A percentile compares a stretch with the other conserved stretches of the same genome.
Evolutionary conservation across 2,329 filamentous ascomycete genomes (phyloP).

Genomic region (Pseudogymnoascus sp.): DNA sequence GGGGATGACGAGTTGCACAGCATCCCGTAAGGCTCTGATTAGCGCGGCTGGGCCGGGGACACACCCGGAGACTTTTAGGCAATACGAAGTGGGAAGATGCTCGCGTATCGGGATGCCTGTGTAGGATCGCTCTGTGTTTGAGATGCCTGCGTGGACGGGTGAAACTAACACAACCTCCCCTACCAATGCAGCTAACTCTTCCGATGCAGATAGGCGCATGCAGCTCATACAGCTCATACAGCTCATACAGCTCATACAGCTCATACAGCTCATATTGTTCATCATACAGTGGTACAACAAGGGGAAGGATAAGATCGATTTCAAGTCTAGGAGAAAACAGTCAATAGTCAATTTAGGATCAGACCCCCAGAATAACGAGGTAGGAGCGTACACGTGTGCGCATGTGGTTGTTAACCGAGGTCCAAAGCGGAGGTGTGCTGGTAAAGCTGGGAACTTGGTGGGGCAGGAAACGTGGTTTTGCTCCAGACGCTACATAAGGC

Average conservation of each 20-base stretch:
- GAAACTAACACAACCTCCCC: background rate
- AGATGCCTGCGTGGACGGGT: background rate
- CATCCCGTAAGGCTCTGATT: background rate
- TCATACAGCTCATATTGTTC: background rate
- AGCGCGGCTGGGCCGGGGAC: background rate
- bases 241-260: background rate
- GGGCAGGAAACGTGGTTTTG: slow-evolving; percentile 1
- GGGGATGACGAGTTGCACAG: background rate
- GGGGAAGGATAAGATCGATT: background rate
- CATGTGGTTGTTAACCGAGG: background rate
- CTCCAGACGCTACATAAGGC: background rate
- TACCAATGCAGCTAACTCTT: background rate
- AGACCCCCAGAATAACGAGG: background rate
- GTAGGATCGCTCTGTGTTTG: background rate
- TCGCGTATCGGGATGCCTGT: background rate
- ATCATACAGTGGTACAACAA: background rate
- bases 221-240: too few species aligned
- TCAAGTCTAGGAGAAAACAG: background rate
- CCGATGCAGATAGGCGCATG: background rate
- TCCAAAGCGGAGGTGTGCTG: background rate
- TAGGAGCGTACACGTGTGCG: background rate
- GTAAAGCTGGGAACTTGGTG: background rate
- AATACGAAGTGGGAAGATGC: background rate
- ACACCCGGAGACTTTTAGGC: background rate
- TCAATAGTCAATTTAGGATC: background rate